phyloP scores from a whole-genome alignment of 2,329 filamentous ascomycete species.

The Exserohilum rostratum region DNA sequence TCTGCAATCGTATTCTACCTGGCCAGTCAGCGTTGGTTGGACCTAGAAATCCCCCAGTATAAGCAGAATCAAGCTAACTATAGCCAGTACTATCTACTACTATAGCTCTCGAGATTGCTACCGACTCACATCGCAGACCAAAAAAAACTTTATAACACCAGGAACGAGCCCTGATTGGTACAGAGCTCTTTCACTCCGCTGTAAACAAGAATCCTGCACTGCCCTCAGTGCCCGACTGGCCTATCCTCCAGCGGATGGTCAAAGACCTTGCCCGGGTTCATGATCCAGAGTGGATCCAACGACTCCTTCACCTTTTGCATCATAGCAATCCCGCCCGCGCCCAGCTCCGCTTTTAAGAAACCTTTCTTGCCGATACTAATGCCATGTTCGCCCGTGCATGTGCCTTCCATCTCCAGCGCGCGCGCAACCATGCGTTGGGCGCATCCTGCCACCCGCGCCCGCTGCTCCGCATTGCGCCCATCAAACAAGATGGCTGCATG shows the following conservation, averaged over 20 bases:
- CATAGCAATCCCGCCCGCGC: conserved; percentile 73
- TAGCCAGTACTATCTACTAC: too few species aligned
- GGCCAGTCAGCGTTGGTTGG: too few species aligned
- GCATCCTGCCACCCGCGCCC: conserved; percentile 69
- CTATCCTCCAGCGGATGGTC: not conserved
- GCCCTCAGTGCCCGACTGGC: not conserved
- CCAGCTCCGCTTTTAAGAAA: conserved; percentile 79
- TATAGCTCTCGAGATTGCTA: too few species aligned
- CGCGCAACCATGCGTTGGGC: conserved; percentile 81
- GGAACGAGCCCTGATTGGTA: too few species aligned
- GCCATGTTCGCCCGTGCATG: conserved; percentile 85
- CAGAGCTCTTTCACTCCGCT: too few species aligned
- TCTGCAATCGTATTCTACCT: too few species aligned
- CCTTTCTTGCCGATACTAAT: conserved; percentile 85
- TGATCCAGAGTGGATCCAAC: conserved; percentile 73
- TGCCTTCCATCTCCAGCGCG: too few species aligned
- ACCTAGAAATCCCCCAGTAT: too few species aligned
- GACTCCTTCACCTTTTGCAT: conserved; percentile 87
- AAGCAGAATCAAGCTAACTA: too few species aligned
- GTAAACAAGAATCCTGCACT: too few species aligned
- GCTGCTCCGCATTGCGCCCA: conserved; percentile 33
- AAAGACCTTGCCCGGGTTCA: conserved; percentile 67
- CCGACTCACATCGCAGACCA: too few species aligned
- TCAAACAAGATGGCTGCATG: conserved; percentile 70
- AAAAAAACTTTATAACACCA: too few species aligned